These are phyloP conservation scores for Anthracocystis walkeri DNA, from an alignment of 1,284 basidiomycete species.

Conservation along the genomic window DNA sequence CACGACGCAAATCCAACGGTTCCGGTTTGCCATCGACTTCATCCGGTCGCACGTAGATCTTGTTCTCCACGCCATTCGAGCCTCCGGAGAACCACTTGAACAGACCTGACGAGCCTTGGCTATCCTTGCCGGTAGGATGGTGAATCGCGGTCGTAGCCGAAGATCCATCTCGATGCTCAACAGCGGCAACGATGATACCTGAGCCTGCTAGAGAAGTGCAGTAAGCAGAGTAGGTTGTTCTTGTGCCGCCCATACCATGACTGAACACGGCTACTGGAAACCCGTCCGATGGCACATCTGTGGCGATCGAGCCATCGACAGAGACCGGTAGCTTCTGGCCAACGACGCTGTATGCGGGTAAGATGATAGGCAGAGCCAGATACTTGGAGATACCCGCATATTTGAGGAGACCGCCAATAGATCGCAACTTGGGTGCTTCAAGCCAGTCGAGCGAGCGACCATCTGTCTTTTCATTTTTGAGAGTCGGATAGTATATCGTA, in stretches of 20 bases:
- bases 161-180: conserved; percentile 64
- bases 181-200: conserved; percentile 59
- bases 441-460: conserved; percentile 40
- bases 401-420: conserved; percentile 58
- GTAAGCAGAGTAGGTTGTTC: conserved; percentile 58
- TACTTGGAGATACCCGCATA: conserved; percentile 59
- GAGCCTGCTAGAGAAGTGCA: conserved; percentile 50
- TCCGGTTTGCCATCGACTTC: conserved; percentile 48
- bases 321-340: conserved; percentile 40
- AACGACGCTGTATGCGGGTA: conserved; percentile 52
- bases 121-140: conserved; percentile 15
- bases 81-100: conserved; percentile 33
- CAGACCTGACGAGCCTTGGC: conserved; percentile 10
- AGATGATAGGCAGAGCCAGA: conserved; percentile 51
- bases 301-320: conserved; percentile 27
- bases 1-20: conserved; percentile 32
- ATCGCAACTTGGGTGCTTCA: conserved; percentile 43
- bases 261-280: conserved; percentile 60
- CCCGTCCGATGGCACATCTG: conserved; percentile 5
- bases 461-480: background rate
- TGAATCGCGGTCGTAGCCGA: conserved; percentile 47
- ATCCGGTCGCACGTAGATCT: conserved; percentile 48
- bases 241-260: conserved; percentile 61
- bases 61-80: conserved; percentile 29
- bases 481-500: conserved; percentile 60